A percentile compares a stretch with the other conserved stretches of the same genome.
Conservation (phyloP, 192 early-diverging fungal species). For the Entrophospora sp. region DNA sequence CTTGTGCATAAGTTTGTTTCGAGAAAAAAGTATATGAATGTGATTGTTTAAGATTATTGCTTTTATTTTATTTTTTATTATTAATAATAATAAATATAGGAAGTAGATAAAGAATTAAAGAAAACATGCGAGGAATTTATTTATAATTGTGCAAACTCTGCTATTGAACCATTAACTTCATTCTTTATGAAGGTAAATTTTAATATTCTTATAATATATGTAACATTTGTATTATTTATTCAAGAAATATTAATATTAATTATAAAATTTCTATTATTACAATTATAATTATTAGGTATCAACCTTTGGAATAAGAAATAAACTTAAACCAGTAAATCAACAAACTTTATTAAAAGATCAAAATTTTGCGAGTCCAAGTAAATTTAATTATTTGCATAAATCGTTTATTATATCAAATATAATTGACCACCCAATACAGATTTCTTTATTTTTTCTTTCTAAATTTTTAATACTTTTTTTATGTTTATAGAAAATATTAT, state of each 20-base stretch:
- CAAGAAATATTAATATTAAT: neutral
- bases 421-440: too few relatives aligned
- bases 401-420: too few relatives aligned
- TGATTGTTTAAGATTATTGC: too few relatives aligned
- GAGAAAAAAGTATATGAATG: too few relatives aligned
- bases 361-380: conserved; percentile 41
- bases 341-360: conserved; percentile 37
- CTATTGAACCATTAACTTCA: conserved; percentile 51
- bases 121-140: conserved; percentile 71
- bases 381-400: neutral
- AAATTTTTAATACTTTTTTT: neutral
- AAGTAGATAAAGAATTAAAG: conserved; percentile 63
- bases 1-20: neutral
- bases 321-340: conserved; percentile 27
- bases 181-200: conserved; percentile 60
- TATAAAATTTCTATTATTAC: neutral
- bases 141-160: conserved; percentile 49
- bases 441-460: neutral
- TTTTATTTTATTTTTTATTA: neutral
- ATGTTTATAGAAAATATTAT: conserved; percentile 24
- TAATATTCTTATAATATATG: neutral
- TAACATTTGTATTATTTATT: too few relatives aligned
- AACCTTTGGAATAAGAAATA: conserved; percentile 41
- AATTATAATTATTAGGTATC: conserved; percentile 25
- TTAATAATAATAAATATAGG: conserved; percentile 17